phyloP scores from a whole-genome alignment of 208 protist species.

The Lotmaria passim region DNA sequence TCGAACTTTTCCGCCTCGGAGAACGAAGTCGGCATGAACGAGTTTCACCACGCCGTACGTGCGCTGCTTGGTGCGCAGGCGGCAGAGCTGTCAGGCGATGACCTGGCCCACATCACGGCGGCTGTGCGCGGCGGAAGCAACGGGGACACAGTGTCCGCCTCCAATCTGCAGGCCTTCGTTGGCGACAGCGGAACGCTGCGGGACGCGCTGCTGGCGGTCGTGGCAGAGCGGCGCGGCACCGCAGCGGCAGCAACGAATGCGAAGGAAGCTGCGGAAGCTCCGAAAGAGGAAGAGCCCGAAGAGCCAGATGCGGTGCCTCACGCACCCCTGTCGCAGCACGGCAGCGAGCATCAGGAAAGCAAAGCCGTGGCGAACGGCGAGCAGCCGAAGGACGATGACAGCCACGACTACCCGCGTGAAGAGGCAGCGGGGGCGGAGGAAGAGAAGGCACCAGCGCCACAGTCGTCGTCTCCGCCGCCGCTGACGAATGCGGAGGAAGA shows the following conservation, averaged over 20 bases:
- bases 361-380: neutral
- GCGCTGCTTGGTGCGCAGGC: conserved; percentile 19
- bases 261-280: neutral
- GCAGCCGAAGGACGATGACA: too few relatives aligned
- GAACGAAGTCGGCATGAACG: conserved; percentile 56
- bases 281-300: neutral
- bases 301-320: neutral
- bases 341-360: conserved; percentile 1
- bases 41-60: conserved; percentile 53
- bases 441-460: neutral
- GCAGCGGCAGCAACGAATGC: too few relatives aligned
- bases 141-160: conserved; percentile 41
- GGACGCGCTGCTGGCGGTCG: conserved; percentile 28
- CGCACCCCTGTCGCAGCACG: neutral
- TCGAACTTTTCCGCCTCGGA: conserved; percentile 67
- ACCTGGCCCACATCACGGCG: conserved; percentile 40
- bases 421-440: conserved; percentile 2
- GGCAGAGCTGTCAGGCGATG: conserved; percentile 14
- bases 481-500: conserved; percentile 12
- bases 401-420: conserved; percentile 3
- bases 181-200: conserved; percentile 48
- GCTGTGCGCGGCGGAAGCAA: conserved; percentile 40
- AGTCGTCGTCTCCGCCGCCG: neutral
- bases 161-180: conserved; percentile 67
- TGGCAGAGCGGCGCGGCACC: conserved; percentile 4